phyloP scores from a whole-genome alignment of 2,329 filamentous ascomycete genomes.

The Sporothrix sp. region DNA sequence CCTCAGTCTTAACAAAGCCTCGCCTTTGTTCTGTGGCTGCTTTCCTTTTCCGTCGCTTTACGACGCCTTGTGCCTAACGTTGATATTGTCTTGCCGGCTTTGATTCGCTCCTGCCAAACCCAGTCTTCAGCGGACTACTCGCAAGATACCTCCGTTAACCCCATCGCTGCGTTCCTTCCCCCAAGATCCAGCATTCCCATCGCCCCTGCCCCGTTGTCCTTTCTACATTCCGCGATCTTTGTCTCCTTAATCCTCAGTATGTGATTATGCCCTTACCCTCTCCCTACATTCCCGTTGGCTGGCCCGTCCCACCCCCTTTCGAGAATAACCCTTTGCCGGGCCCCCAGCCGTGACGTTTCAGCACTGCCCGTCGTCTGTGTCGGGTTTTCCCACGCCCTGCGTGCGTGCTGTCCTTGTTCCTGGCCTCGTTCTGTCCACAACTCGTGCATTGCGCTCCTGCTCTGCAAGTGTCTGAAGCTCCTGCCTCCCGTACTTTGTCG shows the following conservation, averaged over 20 bases:
- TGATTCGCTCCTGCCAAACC: no score
- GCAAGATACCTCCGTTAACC: no score
- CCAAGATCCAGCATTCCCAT: not conserved
- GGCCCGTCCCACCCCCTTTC: conserved; percentile 4
- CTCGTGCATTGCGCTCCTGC: not conserved
- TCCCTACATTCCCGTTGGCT: conserved; percentile 5
- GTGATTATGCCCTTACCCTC: not conserved
- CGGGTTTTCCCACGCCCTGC: conserved; percentile 19
- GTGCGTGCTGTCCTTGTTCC: not conserved
- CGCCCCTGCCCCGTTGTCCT: not conserved
- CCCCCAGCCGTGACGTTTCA: conserved; percentile 24
- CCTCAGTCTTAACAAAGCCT: not conserved
- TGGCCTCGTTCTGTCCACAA: not conserved
- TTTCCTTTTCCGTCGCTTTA: conserved; percentile 2
- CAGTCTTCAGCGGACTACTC: no score
- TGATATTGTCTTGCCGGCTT: no score
- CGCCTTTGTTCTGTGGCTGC: not conserved
- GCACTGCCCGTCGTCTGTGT: conserved; percentile 18
- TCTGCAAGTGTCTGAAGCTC: not conserved
- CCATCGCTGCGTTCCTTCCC: no score
- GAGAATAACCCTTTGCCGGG: conserved; percentile 15
- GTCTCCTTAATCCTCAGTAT: not conserved
- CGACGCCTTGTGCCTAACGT: not conserved
- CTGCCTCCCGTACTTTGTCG: conserved; percentile 1
- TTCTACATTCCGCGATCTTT: not conserved